Conservation (phyloP, 2,329 filamentous ascomycete species). For the Ceratocystis albifundus region DNA sequence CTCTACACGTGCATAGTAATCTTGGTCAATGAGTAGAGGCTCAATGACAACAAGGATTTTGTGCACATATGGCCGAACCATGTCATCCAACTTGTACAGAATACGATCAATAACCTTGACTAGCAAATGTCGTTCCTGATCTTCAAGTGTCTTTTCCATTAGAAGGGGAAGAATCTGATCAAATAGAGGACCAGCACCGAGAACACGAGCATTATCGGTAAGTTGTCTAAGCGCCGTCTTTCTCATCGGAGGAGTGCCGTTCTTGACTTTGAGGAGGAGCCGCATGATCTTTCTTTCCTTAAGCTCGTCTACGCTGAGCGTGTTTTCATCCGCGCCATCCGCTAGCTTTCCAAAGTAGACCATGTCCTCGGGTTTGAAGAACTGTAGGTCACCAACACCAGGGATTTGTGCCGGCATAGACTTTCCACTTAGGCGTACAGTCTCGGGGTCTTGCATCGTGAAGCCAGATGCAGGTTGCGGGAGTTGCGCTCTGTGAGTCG, state of each 20-base stretch:
- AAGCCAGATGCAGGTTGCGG: constrained; percentile 72
- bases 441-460: constrained; percentile 94
- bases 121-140: constrained; percentile 92
- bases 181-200: constrained; percentile 86
- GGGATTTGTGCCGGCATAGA: constrained; percentile 91
- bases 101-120: constrained; percentile 99
- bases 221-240: constrained; percentile 96
- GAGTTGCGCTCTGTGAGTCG: constrained; percentile 53
- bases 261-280: constrained; percentile 93
- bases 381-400: constrained; percentile 88
- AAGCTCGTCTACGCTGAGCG: constrained; percentile 82
- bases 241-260: constrained; percentile 94
- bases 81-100: constrained; percentile 93
- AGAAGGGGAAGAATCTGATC: constrained; percentile 93
- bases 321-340: constrained; percentile 83
- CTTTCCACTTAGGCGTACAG: constrained; percentile 69
- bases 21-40: constrained; percentile 96
- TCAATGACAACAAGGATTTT: constrained; percentile 98
- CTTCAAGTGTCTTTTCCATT: constrained; percentile 96
- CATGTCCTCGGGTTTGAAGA: constrained; percentile 98
- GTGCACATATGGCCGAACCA: constrained; percentile 92
- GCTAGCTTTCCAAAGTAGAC: constrained; percentile 96
- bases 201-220: constrained; percentile 92
- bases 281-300: constrained; percentile 99
- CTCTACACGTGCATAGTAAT: constrained; percentile 97